Percentiles rank a stretch among this genome's conserved stretches.
phyloP scores from a whole-genome alignment of 2,329 filamentous ascomycete species.

The Penicillium sp. region DNA sequence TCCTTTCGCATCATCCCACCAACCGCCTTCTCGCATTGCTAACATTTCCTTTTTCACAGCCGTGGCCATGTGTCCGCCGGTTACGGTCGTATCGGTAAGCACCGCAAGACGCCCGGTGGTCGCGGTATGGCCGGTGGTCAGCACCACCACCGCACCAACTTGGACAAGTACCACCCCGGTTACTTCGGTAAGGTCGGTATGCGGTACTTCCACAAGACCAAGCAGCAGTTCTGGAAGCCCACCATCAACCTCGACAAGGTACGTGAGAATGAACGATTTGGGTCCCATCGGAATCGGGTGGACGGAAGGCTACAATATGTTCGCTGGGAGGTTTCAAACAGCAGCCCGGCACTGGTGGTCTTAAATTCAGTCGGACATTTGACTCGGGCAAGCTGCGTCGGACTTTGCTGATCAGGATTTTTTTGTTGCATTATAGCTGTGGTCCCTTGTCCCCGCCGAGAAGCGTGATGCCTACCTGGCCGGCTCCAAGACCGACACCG shows the following conservation, averaged over 20 bases:
- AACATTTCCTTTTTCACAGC: slow-evolving; percentile 45
- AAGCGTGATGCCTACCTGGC: slow-evolving; percentile 86
- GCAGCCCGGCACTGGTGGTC: too few relatives aligned
- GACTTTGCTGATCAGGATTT: too few relatives aligned
- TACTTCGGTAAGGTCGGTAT: slow-evolving; percentile 98
- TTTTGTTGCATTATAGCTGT: slow-evolving; percentile 58
- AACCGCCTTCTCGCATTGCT: slow-evolving; percentile 4
- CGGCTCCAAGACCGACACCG: slow-evolving; percentile 77
- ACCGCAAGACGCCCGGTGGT: slow-evolving; percentile 83
- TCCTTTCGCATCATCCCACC: slow-evolving; percentile 8
- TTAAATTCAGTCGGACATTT: too few relatives aligned
- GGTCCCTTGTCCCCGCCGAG: slow-evolving; percentile 89
- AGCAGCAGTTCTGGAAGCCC: slow-evolving; percentile 97
- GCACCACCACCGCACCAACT: slow-evolving; percentile 94
- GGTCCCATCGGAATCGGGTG: too few relatives aligned
- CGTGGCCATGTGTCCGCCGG: slow-evolving; percentile 98
- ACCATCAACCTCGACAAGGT: slow-evolving; percentile 99
- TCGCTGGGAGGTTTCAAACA: too few relatives aligned
- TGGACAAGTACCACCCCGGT: slow-evolving; percentile 93
- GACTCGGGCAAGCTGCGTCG: too few relatives aligned
- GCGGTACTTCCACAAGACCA: slow-evolving; percentile 93
- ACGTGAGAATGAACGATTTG: slow-evolving; percentile 36
- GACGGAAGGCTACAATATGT: slow-evolving; percentile 4
- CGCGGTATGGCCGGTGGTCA: slow-evolving; percentile 94
- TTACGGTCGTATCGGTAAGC: slow-evolving; percentile 97